Conservation (phyloP, 108 stramenopile species). For the Thalassiosira profunda region DNA sequence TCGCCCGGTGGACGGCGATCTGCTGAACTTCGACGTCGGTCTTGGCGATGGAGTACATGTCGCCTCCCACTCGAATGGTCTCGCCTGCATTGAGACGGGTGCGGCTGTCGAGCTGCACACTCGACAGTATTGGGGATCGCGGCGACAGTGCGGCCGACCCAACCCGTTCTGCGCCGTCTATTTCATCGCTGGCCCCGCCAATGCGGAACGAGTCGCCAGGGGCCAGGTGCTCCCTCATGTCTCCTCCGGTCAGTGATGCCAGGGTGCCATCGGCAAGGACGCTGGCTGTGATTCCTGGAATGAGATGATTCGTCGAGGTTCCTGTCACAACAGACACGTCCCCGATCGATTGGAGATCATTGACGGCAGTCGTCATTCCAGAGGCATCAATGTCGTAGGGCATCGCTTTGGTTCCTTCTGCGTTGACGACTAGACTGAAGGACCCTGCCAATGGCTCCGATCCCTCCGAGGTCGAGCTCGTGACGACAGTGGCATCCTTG, state of each 20-base stretch:
- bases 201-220: constrained; percentile 72
- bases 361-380: constrained; percentile 55
- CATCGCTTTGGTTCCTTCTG: constrained; percentile 50
- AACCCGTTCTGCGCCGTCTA: constrained; percentile 58
- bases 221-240: constrained; percentile 60
- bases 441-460: constrained; percentile 41
- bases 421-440: constrained; percentile 33
- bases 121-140: constrained; percentile 34
- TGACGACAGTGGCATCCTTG: constrained; percentile 38
- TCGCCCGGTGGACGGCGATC: constrained; percentile 49
- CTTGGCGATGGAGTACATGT: constrained; percentile 42
- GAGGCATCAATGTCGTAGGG: constrained; percentile 51
- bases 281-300: constrained; percentile 56
- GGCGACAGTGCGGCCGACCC: constrained; percentile 24
- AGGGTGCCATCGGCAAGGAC: constrained; percentile 47
- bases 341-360: constrained; percentile 61
- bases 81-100: constrained; percentile 51
- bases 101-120: constrained; percentile 27
- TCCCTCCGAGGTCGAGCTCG: constrained; percentile 46
- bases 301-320: constrained; percentile 33
- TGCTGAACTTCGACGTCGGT: constrained; percentile 72
- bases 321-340: constrained; percentile 51
- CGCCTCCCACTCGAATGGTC: constrained; percentile 53
- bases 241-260: constrained; percentile 41
- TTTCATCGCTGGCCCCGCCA: constrained; percentile 39